Evolutionary conservation across 345 rosid species (phyloP).

Genomic region (Sisymbrium irio): DNA sequence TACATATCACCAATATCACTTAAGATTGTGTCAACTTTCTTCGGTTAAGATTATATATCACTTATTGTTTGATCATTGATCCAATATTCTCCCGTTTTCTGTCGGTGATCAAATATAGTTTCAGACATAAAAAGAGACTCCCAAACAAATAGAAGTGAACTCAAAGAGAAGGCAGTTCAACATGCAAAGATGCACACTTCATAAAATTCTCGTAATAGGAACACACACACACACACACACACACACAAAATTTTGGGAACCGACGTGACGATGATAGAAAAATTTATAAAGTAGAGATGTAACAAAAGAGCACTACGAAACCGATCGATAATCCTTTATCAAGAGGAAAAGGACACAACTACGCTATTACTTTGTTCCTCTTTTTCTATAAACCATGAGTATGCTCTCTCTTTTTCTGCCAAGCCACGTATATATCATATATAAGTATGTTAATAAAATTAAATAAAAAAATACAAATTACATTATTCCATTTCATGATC

Average conservation of each 20-base stretch:
- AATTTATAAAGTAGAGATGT: constrained; percentile 4
- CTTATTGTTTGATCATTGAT: background rate
- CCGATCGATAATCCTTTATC: background rate
- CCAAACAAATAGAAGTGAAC: background rate
- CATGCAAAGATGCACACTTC: background rate
- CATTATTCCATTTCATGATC: constrained; percentile 26
- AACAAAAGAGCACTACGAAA: background rate
- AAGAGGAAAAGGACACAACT: background rate
- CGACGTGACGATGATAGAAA: constrained; percentile 1
- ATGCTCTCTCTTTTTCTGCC: constrained; percentile 23
- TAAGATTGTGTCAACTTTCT: background rate
- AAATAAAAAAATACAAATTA: constrained; percentile 13
- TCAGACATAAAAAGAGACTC: background rate
- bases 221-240: constrained; percentile 1
- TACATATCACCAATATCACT: background rate
- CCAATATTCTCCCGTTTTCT: background rate
- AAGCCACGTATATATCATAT: constrained; percentile 17
- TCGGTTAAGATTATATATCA: background rate
- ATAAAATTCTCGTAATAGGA: background rate
- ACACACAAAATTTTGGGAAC: background rate
- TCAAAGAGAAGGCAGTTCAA: background rate
- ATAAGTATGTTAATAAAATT: constrained; percentile 16
- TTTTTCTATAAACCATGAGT: constrained; percentile 21
- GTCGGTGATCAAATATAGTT: background rate
- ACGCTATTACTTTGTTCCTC: constrained; percentile 16